Base-by-base conservation (phyloP, 2,329 filamentous ascomycete species). In the Fusarium devonianum region DNA sequence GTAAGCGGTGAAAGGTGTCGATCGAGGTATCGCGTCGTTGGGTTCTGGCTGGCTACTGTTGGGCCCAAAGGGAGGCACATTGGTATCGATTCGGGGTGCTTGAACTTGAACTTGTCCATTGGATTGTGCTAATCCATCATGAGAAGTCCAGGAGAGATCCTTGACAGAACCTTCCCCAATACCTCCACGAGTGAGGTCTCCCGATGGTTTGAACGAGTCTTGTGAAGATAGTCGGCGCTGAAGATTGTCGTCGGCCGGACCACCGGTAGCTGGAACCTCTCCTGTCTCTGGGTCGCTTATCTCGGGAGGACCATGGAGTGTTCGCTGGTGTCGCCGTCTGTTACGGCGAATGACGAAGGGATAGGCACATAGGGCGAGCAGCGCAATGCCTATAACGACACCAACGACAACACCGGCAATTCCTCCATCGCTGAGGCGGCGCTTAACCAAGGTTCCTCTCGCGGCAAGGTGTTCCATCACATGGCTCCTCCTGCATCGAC, bases 331-430 rank as follows among this genome's bases (percentile, higher is more conserved):
- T 48, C 63, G 60, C 25, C 54, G 53, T 44, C 57, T 72, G 40
- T 69, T 44, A n/a, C 50, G 60, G 33, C 70, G 58, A 35, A 75
- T 60, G 26, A 75, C 51, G 43, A 75, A 64, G 11, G 73, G 73
- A 42, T 75, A 75, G 28, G 74, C 66, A 41, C 73, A 75, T 25
- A 75, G 55, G 39, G 65, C 54, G 36, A 73, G 47, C 10, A 75
- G 65, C 11, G 56, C 62, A 33, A 67, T 55, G 30, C 62, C 71
- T 33, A 74, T 50, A 29, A 73, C 42, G 39, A 68, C 60, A 22
- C 73, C 73, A 32, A 75, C 62, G 18, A 70, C 67, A 40, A 72
- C 62, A 25, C 73, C 73, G 2, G 72, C 73, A 37, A 75, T 67
- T 36, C 67, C 67, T 29, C 72, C 72, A 54, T 71, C 57, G 41